Base-by-base conservation (phyloP, 148 eudicot species). In the Rhododendron williamsianum region DNA sequence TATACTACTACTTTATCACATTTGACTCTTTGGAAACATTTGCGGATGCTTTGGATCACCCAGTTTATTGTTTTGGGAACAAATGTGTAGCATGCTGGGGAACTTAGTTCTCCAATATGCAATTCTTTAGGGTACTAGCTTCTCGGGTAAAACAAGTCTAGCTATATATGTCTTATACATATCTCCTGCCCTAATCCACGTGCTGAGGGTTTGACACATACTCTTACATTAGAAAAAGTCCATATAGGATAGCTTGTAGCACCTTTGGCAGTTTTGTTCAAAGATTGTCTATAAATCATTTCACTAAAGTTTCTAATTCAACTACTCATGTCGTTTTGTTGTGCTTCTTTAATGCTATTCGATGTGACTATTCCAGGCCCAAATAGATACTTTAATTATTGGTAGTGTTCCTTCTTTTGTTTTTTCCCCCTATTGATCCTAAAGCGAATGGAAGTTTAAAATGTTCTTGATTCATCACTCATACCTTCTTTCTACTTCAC, bases 401-500 rank as follows among this genome's bases (percentile, higher is more conserved):
- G 69, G 27, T 8, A 81, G n/a, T 52, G 25, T 81, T 73, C 21
- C 43, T 33, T 49, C 1, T 23, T 27, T 67, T 41, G 23, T 67
- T 18, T 67, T 19, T 41, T n/a, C 15, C n/a, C 27, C 49, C 3
- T 35, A 12, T 18, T 35, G 48, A 19, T 67, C 76, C 23, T 83
- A 23, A 69, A 69, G 35, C 33, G 56, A 9, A 65, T 33, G 67
- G 74, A 71, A 36, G 60, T 25, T 10, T 43, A 83, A 65, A 10
- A 27, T 76, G 36, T 21, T 15, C 35, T 76, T 76, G 72, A 23
- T 74, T 84, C 38, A 25, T 84, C 51, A 23, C 25, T 48, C 72
- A 71, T 30, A 16, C 84, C 21, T 38, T 83, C 45, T 76, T 43
- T 76, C 30, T 84, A 16, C 51, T 84, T 19, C 86, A 30, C 67